Evolutionary conservation across 768 basidiomycete species (phyloP), one percentile per base, ranked within the genome.

Genomic region (Galerina marginata): DNA sequence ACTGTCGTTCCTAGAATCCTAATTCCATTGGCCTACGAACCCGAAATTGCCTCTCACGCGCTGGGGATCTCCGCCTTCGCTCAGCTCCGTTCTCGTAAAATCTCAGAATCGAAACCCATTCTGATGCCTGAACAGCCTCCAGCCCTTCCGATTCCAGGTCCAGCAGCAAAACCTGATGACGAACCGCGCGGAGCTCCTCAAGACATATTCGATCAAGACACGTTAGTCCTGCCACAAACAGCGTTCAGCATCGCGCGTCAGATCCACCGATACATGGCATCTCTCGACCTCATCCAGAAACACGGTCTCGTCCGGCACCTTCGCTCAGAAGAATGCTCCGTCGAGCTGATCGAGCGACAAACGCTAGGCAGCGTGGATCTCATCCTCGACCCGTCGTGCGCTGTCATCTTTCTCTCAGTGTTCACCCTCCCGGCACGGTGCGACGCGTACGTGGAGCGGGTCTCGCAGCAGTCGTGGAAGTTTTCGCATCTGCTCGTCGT

Each of bases 281-380:
- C 90, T 29, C 69, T 92, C 61, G 78, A 85, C 29, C 63, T 92
- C 16, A 77, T 93, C 6, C 92, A 92, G 70, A 88, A 87, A 63
- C 87, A 84, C 52, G 79, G 77, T 16, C 75, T 93, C 2, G 80
- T 88, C 42, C 81, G 79, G 3, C 72, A 77, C 10, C 78, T 93
- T 25, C 74, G 76, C 15, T 77, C 79, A 10, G 68, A 65, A 12
- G 66, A 74, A 11, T 85, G 81, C 61, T 72, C 73, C 10, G 75
- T 92, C 23, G 79, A 83, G 29, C 79, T 93, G 11, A 79, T 87
- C 3, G 92, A 93, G 68, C 84, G 92, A 37, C 82, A 84, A 11
- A 71, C 74, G 51, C 79, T 92, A 2, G 78, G 73, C 52, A 87
- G 84, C 29, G 82, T 79, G 9, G 89, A 93, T 68, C 74, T 94